A percentile compares a stretch with the other conserved stretches of the same genome.
These are phyloP conservation scores for Solanum corneliomulleri DNA, from an alignment of 257 asterid species.

Conservation along the genomic window DNA sequence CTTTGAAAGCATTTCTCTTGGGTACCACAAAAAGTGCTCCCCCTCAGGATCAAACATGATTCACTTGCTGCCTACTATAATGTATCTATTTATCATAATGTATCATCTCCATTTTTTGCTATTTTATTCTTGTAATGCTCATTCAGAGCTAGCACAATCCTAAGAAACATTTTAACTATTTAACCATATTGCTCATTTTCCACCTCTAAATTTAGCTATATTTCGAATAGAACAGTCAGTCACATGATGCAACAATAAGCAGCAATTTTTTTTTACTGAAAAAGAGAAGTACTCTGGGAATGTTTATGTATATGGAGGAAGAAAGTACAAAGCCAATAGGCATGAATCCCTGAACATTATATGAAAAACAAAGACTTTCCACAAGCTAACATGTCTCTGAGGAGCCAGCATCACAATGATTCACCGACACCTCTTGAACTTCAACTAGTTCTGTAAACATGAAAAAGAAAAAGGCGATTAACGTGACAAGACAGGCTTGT, in stretches of 20 bases:
- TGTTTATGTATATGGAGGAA: neutral
- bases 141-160: neutral
- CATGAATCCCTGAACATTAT: conserved; percentile 4
- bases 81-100: neutral
- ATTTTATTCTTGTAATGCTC: neutral
- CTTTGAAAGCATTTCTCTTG: conserved; percentile 41
- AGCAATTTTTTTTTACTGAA: neutral
- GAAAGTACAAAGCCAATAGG: conserved; percentile 7
- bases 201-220: neutral
- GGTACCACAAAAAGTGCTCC: neutral
- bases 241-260: neutral
- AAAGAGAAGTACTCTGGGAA: neutral
- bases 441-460: conserved; percentile 24
- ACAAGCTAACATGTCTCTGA: conserved; percentile 4
- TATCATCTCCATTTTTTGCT: neutral
- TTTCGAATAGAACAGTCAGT: neutral
- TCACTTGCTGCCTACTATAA: neutral
- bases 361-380: conserved; percentile 6
- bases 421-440: neutral
- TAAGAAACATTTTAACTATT: neutral
- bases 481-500: neutral
- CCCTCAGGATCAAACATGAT: neutral
- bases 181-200: neutral
- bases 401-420: conserved; percentile 1
- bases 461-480: neutral